Conservation (phyloP, 305 asterid species). For the Fraxinus baroniana region DNA sequence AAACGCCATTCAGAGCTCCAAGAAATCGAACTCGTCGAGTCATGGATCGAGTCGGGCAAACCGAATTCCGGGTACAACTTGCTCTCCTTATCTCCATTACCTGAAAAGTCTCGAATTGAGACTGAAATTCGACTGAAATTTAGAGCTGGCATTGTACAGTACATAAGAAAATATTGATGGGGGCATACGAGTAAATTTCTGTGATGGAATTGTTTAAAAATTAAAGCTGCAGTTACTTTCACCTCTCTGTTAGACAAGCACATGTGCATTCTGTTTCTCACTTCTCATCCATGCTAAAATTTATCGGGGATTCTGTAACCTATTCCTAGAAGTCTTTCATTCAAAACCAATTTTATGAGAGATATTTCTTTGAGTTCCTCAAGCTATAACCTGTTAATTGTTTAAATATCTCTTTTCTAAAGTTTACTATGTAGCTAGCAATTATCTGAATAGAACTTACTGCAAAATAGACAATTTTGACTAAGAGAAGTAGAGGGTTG, state of each 20-base stretch:
- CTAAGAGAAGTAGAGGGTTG: not conserved
- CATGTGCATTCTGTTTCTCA: not conserved
- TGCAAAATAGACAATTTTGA: not conserved
- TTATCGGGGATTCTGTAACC: not conserved
- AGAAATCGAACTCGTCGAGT: too few relatives aligned
- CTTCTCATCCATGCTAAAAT: not conserved
- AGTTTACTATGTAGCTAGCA: not conserved
- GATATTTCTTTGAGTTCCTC: not conserved
- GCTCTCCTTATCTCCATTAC: too few relatives aligned
- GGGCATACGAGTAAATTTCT: too few relatives aligned
- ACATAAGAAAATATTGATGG: constrained; percentile 5
- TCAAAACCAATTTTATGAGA: not conserved
- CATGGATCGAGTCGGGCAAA: too few relatives aligned
- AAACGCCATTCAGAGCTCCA: too few relatives aligned
- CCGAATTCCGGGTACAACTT: too few relatives aligned
- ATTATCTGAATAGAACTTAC: not conserved
- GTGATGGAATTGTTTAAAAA: not conserved
- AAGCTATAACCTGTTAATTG: not conserved
- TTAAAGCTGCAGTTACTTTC: not conserved
- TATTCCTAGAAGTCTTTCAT: not conserved
- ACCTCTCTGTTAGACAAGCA: not conserved
- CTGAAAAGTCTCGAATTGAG: not conserved
- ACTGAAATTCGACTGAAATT: not conserved
- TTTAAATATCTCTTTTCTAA: not conserved
- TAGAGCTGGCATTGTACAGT: not conserved